phyloP scores from a whole-genome alignment of 768 basidiomycete genomes.

The Hortiboletus flavorubellus region DNA sequence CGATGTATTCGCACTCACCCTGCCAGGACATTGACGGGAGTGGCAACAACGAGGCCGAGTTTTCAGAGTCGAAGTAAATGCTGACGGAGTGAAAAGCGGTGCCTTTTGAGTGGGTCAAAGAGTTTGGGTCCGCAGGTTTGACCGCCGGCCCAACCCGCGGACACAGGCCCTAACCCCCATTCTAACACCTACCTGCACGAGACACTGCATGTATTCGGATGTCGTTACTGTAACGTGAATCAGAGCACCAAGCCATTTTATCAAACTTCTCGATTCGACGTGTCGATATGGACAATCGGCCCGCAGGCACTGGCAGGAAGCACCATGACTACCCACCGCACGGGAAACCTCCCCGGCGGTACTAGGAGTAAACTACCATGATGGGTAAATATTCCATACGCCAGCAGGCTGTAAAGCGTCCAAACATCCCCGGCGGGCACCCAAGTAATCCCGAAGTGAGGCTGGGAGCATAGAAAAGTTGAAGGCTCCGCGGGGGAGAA shows the following conservation, averaged over 20 bases:
- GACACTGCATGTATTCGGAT: not conserved
- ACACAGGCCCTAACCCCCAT: not conserved
- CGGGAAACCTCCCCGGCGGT: not conserved
- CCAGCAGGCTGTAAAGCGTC: too few relatives aligned
- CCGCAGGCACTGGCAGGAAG: not conserved
- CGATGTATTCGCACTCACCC: constrained; percentile 14
- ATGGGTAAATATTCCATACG: not conserved
- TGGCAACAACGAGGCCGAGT: not conserved
- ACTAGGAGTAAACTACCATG: not conserved
- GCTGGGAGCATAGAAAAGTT: not conserved
- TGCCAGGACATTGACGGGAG: constrained; percentile 26
- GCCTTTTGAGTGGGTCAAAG: not conserved
- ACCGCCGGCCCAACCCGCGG: too few relatives aligned
- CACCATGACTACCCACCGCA: not conserved
- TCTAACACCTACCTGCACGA: not conserved
- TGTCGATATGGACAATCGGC: not conserved
- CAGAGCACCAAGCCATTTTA: not conserved
- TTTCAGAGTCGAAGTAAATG: not conserved
- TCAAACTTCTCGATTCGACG: not conserved
- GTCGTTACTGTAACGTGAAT: not conserved
- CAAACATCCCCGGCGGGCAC: not conserved
- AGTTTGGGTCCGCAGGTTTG: too few relatives aligned
- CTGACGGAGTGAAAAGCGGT: not conserved
- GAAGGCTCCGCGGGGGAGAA: constrained; percentile 19
- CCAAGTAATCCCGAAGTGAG: not conserved